These are phyloP conservation scores for Thielaviopsis musarum DNA, from an alignment of 2,329 filamentous ascomycete genomes.

Conservation along the genomic window DNA sequence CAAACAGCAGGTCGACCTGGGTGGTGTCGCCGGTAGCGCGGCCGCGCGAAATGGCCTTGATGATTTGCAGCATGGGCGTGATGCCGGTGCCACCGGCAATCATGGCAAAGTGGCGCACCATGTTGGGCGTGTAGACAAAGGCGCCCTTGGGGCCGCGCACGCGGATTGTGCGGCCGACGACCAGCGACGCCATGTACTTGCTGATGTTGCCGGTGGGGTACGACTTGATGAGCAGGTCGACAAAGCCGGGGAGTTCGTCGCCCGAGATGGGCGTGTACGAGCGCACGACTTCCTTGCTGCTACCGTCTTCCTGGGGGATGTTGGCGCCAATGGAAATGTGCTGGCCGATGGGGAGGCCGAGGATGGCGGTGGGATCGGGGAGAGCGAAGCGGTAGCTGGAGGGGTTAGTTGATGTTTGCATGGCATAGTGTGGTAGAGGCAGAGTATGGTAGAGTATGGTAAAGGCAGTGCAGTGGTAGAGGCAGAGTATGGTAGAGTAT, in stretches of 20 bases:
- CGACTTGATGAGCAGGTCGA: constrained; percentile 95
- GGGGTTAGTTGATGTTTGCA: background rate
- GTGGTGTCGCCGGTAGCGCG: constrained; percentile 67
- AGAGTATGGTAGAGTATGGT: background rate
- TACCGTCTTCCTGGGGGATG: constrained; percentile 49
- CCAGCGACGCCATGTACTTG: constrained; percentile 71
- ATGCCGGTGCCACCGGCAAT: constrained; percentile 95
- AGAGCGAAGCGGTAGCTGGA: constrained; percentile 80
- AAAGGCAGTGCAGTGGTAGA: background rate
- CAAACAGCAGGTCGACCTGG: constrained; percentile 86
- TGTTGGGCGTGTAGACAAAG: constrained; percentile 94
- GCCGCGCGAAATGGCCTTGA: constrained; percentile 76
- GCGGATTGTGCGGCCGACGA: constrained; percentile 73
- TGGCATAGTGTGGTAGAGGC: background rate
- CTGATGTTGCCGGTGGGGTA: constrained; percentile 97
- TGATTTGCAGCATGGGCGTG: constrained; percentile 94
- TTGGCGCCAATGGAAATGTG: constrained; percentile 90
- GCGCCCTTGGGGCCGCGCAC: constrained; percentile 91
- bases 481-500: background rate
- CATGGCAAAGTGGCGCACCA: constrained; percentile 95
- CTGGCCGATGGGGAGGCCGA: constrained; percentile 94
- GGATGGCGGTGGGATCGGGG: constrained; percentile 58
- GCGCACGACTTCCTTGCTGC: constrained; percentile 67
- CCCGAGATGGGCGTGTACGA: constrained; percentile 87
- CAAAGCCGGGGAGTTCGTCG: constrained; percentile 76